Evolutionary conservation across 768 basidiomycete species (phyloP), one percentile per base, ranked within the genome.

Genomic region (Suillus lakei): DNA sequence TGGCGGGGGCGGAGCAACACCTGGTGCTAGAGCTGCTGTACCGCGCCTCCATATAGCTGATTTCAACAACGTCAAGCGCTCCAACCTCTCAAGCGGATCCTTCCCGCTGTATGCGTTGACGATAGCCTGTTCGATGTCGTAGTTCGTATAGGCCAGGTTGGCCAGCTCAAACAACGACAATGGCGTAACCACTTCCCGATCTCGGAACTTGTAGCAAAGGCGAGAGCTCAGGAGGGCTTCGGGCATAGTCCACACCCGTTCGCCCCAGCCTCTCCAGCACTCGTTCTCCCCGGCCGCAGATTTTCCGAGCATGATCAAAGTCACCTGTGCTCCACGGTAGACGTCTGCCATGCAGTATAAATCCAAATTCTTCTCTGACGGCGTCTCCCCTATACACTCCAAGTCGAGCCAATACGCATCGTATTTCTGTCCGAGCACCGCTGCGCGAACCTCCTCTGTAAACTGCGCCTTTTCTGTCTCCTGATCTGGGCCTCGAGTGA

Each of bases 301-400:
- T 38, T 64, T 64, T 23, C 61, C 43, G 41, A 70, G 64, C 23
- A 64, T 56, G 48, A 70, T 66, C 18, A 70, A 23, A 23, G 70
- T 70, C 51, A 67, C 10, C 13, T 41, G 38, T 5, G 69, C 69
- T n/a, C 66, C 55, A 8, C 69, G 50, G 28, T 70, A 70, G 28
- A 70, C 46, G 26, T 70, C 70, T 23, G 69, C 61, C 69, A 70
- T 70, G n/a, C 70, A 60, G 43, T 70, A 70, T 26, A 70, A 30
- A 43, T 67, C 68, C 16, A 62, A 9, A 26, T 70, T 70, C 50
- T 65, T 70, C 34, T 70, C 69, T n/a, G 64, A 62, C 7, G 54
- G 34, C 16, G 61, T 62, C 36, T 69, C 32, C 8, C 68, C 68
- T 38, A 69, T 10, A 32, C 70, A 71, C 34, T 71, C 70, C 58